A percentile compares a stretch with the other conserved stretches of the same genome.
Evolutionary conservation across 208 protist species (phyloP).

Genomic region (Leishmania arabica): DNA sequence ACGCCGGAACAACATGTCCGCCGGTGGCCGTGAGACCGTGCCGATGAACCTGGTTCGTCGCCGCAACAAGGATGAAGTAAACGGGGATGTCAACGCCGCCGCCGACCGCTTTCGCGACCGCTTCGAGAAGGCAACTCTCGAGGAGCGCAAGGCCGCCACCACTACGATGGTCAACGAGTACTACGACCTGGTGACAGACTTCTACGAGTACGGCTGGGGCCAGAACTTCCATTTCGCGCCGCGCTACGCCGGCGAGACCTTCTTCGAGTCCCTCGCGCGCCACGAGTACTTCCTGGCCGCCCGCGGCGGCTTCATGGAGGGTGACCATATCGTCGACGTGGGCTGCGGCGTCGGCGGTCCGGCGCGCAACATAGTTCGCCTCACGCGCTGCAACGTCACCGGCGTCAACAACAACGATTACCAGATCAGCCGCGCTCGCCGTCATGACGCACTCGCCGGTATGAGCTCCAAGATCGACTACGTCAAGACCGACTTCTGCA

Average conservation of each 20-base stretch:
- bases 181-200: slow-evolving; percentile 97
- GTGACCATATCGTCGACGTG: slow-evolving; percentile 88
- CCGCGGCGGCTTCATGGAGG: slow-evolving; percentile 84
- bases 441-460: slow-evolving; percentile 65
- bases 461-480: slow-evolving; percentile 83
- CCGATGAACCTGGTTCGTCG: slow-evolving; percentile 64
- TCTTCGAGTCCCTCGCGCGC: slow-evolving; percentile 90
- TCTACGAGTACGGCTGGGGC: slow-evolving; percentile 98
- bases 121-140: slow-evolving; percentile 70
- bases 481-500: slow-evolving; percentile 95
- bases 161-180: slow-evolving; percentile 94
- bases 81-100: slow-evolving; percentile 61
- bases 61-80: slow-evolving; percentile 46
- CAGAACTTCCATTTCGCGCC: slow-evolving; percentile 96
- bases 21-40: slow-evolving; percentile 47
- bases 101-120: slow-evolving; percentile 83
- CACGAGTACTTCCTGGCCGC: slow-evolving; percentile 96
- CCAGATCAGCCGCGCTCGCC: slow-evolving; percentile 92
- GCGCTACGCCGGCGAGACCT: slow-evolving; percentile 81
- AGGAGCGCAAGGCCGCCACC: slow-evolving; percentile 71
- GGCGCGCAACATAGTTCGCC: slow-evolving; percentile 93
- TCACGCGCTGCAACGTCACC: slow-evolving; percentile 93
- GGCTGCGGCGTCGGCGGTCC: slow-evolving; percentile 98
- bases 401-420: slow-evolving; percentile 98
- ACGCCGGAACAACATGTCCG: slow-evolving; percentile 42